Evolutionary conservation across 306 rosid genomes (phyloP), one percentile per base, ranked within the genome.

Genomic region (Vigna unguiculata): DNA sequence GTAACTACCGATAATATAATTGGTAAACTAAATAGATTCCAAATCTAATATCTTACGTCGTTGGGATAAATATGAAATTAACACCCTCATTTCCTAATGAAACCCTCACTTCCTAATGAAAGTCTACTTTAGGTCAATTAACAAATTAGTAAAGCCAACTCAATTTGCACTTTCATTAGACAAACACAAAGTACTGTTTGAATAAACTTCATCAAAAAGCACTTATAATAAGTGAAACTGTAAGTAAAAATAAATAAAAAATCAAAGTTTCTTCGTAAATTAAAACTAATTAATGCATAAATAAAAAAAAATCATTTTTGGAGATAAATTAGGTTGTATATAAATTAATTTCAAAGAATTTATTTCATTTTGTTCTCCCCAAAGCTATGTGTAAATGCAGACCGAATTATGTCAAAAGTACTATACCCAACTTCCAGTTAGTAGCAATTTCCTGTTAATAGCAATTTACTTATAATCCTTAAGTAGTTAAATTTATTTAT

Each of bases 141-240:
- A 57, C 36, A 57, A 22, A 32, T 25, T 59, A 32, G 67, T n/a
- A 62, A 62, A 62, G 69, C 25, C 69, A 34, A 62, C 69, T 32
- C 25, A 34, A 7, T 34, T 12, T 32, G 24, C 24, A 32, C 22
- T 61, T 61, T 4, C 40, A 32, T 30, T 16, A 32, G 63, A 13
- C 17, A 57, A 14, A 59, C 41, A 59, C 19, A 58, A 60, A 60
- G 16, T 9, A 9, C 45, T 9, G 45, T 40, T 40, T 40, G 13
- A 11, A 40, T 40, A 40, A 40, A 9, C 3, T 9, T 40, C 9
- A 40, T 8, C 12, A 9, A 2, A 2, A 40, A 40, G 13, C 45
- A 40, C 12, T 40, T 9, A 40, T 9, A 40, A 2, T 3, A 9
- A 8, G 11, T 7, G 43, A 38, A 38, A 40, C 10, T 40, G 2